phyloP scores from a whole-genome alignment of 768 basidiomycete species.

The Phaeolepiota aurea region DNA sequence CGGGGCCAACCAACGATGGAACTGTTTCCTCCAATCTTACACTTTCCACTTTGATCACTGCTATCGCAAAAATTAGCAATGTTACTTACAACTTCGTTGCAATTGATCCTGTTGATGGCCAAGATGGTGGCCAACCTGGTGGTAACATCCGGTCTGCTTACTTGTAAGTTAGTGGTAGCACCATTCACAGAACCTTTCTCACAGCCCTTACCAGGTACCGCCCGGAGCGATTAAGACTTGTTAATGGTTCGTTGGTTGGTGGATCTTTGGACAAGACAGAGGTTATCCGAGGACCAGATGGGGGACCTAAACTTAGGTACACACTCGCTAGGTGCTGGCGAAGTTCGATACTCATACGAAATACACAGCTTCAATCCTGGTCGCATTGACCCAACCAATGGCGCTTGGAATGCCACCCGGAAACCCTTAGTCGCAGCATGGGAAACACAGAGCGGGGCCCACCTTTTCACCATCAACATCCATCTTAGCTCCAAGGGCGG shows the following conservation, averaged over 20 bases:
- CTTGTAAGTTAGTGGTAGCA: conserved; percentile 27
- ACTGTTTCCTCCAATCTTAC: conserved; percentile 46
- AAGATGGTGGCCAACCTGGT: conserved; percentile 55
- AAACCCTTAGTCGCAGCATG: conserved; percentile 56
- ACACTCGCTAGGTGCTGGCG: conserved; percentile 4
- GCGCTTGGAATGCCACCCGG: conserved; percentile 45
- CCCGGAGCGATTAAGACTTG: conserved; percentile 38
- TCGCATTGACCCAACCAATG: conserved; percentile 48
- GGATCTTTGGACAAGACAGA: conserved; percentile 36
- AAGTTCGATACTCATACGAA: conserved; percentile 1
- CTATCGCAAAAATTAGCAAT: conserved; percentile 34
- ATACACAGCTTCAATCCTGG: conserved; percentile 48
- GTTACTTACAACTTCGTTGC: conserved; percentile 40
- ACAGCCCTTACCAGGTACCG: conserved; percentile 40
- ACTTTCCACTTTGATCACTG: conserved; percentile 35
- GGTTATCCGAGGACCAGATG: conserved; percentile 19
- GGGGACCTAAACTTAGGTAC: conserved; percentile 34
- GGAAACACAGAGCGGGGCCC: conserved; percentile 32
- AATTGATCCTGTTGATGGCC: conserved; percentile 41
- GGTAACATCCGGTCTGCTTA: conserved; percentile 58
- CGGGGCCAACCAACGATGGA: conserved; percentile 43
- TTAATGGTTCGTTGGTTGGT: conserved; percentile 36
- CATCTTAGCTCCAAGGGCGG: conserved; percentile 53
- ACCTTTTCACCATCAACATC: conserved; percentile 52
- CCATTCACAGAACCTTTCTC: background rate